Percentiles rank a stretch among this genome's conserved stretches.
phyloP scores from a whole-genome alignment of 2,329 filamentous ascomycete genomes.

The Trichoderma gracile region DNA sequence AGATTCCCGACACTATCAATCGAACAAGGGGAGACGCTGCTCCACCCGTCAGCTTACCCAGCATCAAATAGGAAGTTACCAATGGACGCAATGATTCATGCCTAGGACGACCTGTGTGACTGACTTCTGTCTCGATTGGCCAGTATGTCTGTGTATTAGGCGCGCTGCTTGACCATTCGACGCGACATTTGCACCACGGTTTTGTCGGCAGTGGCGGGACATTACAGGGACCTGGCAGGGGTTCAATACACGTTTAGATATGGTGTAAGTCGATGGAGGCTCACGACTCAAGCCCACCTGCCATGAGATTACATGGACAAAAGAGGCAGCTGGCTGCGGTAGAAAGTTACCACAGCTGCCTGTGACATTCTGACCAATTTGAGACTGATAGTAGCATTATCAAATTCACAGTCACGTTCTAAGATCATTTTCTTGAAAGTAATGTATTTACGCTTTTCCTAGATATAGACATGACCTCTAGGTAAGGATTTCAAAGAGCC shows the following conservation, averaged over 20 bases:
- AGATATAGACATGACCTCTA: conserved; percentile 21
- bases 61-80: conserved; percentile 10
- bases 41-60: conserved; percentile 11
- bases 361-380: not conserved
- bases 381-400: no score
- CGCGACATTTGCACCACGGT: not conserved
- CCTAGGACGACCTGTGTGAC: not conserved
- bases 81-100: not conserved
- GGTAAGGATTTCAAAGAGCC: not conserved
- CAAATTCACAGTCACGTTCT: not conserved
- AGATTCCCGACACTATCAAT: not conserved
- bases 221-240: not conserved
- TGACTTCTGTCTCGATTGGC: not conserved
- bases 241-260: not conserved
- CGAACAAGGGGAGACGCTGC: not conserved
- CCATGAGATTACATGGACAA: not conserved
- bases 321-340: not conserved
- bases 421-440: not conserved
- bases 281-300: not conserved
- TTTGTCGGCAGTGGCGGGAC: not conserved
- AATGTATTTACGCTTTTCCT: conserved; percentile 11
- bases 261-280: not conserved
- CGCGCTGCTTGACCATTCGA: not conserved
- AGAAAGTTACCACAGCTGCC: not conserved
- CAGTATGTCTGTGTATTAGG: not conserved